Percentiles rank a stretch among this genome's conserved stretches.
phyloP scores from a whole-genome alignment of 495 filamentous ascomycete species.

The Neurospora sp. region DNA sequence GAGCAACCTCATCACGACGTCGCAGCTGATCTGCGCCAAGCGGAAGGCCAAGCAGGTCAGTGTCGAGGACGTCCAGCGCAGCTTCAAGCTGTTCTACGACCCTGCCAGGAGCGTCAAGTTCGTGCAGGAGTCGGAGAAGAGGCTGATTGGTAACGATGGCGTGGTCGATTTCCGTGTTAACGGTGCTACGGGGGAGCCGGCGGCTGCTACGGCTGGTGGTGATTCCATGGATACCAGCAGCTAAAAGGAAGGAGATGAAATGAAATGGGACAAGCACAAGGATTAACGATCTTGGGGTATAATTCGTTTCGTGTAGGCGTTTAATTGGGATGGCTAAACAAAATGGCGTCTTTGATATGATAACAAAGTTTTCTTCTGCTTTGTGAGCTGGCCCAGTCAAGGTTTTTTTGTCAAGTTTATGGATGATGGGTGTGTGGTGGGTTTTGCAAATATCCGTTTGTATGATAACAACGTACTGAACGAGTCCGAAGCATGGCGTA shows the following conservation, averaged over 20 bases:
- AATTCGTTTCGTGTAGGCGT: background rate
- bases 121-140: slow-evolving; percentile 79
- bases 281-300: background rate
- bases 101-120: slow-evolving; percentile 80
- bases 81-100: slow-evolving; percentile 90
- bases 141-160: slow-evolving; percentile 83
- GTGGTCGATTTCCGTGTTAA: slow-evolving; percentile 62
- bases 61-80: slow-evolving; percentile 82
- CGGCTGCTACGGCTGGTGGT: slow-evolving; percentile 21
- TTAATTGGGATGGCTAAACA: background rate
- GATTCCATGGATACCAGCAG: slow-evolving; percentile 72
- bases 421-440: background rate
- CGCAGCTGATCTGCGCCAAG: slow-evolving; percentile 70
- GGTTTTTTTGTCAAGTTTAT: background rate
- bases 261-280: background rate
- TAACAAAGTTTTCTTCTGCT: background rate
- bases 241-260: slow-evolving; percentile 11
- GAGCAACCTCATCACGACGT: slow-evolving; percentile 91
- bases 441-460: background rate
- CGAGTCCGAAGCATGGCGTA: background rate
- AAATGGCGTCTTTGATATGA: background rate
- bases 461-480: background rate
- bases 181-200: slow-evolving; percentile 17
- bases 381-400: background rate
- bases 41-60: slow-evolving; percentile 67